Evolutionary conservation across 768 basidiomycete genomes (phyloP).

Genomic region (Cubamyces lactineus): DNA sequence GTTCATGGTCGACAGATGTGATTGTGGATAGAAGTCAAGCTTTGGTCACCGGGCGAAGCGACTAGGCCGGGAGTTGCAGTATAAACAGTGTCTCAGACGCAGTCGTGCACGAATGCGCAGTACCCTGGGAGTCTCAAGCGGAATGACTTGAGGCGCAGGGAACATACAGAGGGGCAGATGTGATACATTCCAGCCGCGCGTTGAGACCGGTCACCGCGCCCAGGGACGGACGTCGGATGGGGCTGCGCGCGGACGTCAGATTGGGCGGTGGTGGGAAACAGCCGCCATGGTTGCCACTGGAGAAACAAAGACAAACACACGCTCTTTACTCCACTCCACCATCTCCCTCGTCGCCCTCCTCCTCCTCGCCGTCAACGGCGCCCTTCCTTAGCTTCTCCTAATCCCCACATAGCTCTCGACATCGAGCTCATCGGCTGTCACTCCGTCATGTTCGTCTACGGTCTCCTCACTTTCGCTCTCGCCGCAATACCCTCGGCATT

Average conservation of each 20-base stretch:
- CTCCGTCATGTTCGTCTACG: conserved; percentile 22
- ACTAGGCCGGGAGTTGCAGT: background rate
- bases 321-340: conserved; percentile 28
- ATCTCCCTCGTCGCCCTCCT: conserved; percentile 24
- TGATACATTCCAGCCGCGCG: conserved; percentile 4
- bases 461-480: conserved; percentile 32
- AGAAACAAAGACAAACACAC: conserved; percentile 31
- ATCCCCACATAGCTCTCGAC: conserved; percentile 22
- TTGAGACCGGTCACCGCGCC: too few relatives aligned
- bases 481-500: conserved; percentile 36
- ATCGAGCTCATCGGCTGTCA: background rate
- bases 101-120: too few relatives aligned
- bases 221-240: too few relatives aligned
- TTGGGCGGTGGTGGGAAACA: conserved; percentile 2
- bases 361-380: conserved; percentile 21
- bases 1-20: background rate
- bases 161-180: background rate
- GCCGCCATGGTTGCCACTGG: conserved; percentile 18
- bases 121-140: too few relatives aligned
- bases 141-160: too few relatives aligned
- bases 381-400: conserved; percentile 29
- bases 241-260: too few relatives aligned
- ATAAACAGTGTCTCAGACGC: too few relatives aligned
- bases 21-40: too few relatives aligned
- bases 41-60: too few relatives aligned